Percentiles rank a stretch among this genome's conserved stretches.
phyloP scores from a whole-genome alignment of 768 basidiomycete species.

The Amanita brunnescens region DNA sequence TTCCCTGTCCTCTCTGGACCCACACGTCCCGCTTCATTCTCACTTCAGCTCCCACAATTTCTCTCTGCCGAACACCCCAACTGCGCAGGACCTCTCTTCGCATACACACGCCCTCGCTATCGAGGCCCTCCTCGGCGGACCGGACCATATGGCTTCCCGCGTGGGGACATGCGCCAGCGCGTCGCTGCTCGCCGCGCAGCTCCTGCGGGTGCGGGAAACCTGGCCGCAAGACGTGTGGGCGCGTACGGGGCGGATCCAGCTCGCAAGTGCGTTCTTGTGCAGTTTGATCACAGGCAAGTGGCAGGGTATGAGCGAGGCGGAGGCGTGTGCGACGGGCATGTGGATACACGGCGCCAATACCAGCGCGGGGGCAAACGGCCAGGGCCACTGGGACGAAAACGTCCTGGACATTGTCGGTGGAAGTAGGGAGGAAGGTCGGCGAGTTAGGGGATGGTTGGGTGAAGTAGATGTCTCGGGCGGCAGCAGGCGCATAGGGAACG shows the following conservation, averaged over 20 bases:
- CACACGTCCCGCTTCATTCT: slow-evolving; percentile 56
- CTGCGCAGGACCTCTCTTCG: slow-evolving; percentile 73
- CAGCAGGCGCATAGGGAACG: slow-evolving; percentile 51
- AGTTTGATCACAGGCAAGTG: slow-evolving; percentile 66
- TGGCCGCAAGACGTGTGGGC: slow-evolving; percentile 75
- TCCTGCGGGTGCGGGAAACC: slow-evolving; percentile 69
- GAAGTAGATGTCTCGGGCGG: slow-evolving; percentile 67
- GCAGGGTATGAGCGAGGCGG: slow-evolving; percentile 64
- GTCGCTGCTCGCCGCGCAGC: slow-evolving; percentile 66
- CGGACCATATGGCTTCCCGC: slow-evolving; percentile 67
- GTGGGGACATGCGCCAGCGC: slow-evolving; percentile 68
- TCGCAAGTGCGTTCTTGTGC: slow-evolving; percentile 68
- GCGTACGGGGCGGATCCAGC: slow-evolving; percentile 66
- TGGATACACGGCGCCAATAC: slow-evolving; percentile 54
- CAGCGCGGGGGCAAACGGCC: slow-evolving; percentile 17
- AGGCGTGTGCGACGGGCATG: slow-evolving; percentile 72
- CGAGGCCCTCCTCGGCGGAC: slow-evolving; percentile 68
- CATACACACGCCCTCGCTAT: slow-evolving; percentile 70
- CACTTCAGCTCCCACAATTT: slow-evolving; percentile 64
- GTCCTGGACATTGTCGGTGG: slow-evolving; percentile 75
- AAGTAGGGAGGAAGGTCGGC: slow-evolving; percentile 60
- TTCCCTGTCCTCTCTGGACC: slow-evolving; percentile 64
- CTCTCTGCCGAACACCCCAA: slow-evolving; percentile 65
- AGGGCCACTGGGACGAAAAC: slow-evolving; percentile 69
- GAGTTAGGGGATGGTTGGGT: slow-evolving; percentile 75